Evolutionary conservation across 768 basidiomycete species (phyloP), one percentile per base, ranked within the genome.

Genomic region (Suillus ampliporus): DNA sequence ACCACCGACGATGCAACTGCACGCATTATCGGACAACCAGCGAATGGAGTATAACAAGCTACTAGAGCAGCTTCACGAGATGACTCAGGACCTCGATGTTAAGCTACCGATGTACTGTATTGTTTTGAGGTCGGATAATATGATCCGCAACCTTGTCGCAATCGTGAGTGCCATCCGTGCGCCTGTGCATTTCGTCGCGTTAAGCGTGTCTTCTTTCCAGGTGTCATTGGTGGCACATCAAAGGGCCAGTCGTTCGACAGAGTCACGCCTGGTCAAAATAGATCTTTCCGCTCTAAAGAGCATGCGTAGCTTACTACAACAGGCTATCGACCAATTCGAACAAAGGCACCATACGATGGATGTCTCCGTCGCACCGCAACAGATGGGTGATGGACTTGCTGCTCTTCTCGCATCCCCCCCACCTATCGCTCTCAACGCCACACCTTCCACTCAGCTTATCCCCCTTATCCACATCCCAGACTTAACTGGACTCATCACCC

Each of bases 1-100:
- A 28, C 70, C 80, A 47, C 72, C 69, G 8, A 71, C 66, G 46
- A 78, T 82, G 70, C 57, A 69, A 8, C 54, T 66, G 10, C 70
- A 78, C 15, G 80, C 81, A 15, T 68, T 90, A 28, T 80, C 86
- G 4, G 76, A 80, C 9, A 84, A 86, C 3, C 86, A 86, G 62
- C 79, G 84, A 46, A 61, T 76, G 44, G 86, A 86, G 59, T 90
- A 83, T 65, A 82, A 79, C 58, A 67, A 70, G 23, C 44, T 82
- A 4, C 76, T 90, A 31, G 86, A 88, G 56, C 78, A 82, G 41
- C 68, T 86, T 15, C 72, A 72, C 69, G 83, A 80, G 56, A 68
- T 77, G 52, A 78, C 79, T 46, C 47, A 56, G 15, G 86, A 89
- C 0, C 72, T 88, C 23, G 86, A 90, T 5, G 51, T 61, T 40